Conservation (phyloP, 2,329 filamentous ascomycete species). For the Pseudogymnoascus sp. region DNA sequence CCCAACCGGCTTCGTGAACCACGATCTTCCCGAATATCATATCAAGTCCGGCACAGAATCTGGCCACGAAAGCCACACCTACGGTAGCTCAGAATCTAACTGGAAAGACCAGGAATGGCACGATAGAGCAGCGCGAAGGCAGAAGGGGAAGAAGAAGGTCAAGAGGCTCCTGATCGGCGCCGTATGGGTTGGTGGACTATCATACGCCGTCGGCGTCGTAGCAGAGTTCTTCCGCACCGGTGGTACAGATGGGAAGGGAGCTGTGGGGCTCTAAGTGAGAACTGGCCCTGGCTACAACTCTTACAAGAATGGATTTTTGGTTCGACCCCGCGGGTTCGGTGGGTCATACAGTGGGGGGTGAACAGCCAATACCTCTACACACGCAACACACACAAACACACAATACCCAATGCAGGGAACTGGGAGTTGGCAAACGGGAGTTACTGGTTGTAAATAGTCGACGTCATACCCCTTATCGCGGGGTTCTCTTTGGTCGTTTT, state of each 20-base stretch:
- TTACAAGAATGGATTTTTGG: neutral
- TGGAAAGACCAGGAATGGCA: conserved; percentile 21
- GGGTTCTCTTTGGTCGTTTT: conserved; percentile 3
- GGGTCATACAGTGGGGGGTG: neutral
- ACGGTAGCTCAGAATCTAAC: conserved; percentile 33
- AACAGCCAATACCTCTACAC: neutral
- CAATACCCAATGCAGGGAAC: conserved; percentile 5
- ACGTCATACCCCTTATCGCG: conserved; percentile 7
- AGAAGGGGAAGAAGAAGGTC: conserved; percentile 30
- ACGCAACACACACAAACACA: neutral
- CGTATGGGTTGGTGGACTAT: conserved; percentile 44
- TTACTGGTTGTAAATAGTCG: conserved; percentile 3
- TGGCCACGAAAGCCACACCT: conserved; percentile 40
- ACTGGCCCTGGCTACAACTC: neutral
- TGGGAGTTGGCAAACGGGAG: conserved; percentile 1
- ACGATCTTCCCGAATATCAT: conserved; percentile 38
- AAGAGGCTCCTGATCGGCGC: conserved; percentile 47
- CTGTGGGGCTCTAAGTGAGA: conserved; percentile 21
- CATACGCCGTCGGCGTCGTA: conserved; percentile 52
- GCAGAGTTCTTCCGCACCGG: conserved; percentile 48
- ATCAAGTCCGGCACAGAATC: conserved; percentile 39
- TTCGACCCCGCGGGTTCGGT: neutral
- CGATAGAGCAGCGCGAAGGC: conserved; percentile 26
- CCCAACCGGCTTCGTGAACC: conserved; percentile 58
- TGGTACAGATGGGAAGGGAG: conserved; percentile 35